Evolutionary conservation across 208 protist species (phyloP), one percentile per base, ranked within the genome.

Genomic region (Leishmania gerbilli): DNA sequence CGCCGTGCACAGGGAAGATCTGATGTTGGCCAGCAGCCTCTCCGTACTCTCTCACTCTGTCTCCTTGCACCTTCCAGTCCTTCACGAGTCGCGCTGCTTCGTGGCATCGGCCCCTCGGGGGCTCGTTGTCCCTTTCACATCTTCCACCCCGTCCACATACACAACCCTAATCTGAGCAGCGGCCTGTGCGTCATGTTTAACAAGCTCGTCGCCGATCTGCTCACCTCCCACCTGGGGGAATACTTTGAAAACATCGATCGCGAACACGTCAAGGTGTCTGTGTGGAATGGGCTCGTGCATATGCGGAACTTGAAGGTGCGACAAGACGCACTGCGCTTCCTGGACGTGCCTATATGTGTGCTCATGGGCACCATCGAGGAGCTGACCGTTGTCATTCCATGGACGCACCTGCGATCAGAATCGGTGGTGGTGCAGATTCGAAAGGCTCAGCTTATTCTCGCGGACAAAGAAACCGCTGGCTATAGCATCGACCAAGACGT

Each of bases 191-290:
- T 31, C 45, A 97, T 97, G 95, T 91, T 97, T 75, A 86, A 96
- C 74, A 95, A 95, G 68, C 80, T 96, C 71, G 90, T 96, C 1
- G 91, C 93, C 1, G 87, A 90, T 17, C 74, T 96, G 6, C 82
- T 97, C 68, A 93, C 95, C 1, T 89, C 86, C 19, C 91, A 96
- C 84, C 81, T 97, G 40, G 93, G 93, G 37, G 87, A 95, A 67
- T 96, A 97, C 87, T 91, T 97, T 81, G 88, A 93, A 47, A 94
- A 95, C 60, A 92, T 96, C 37, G 91, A 96, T 77, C 90, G 82
- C 31, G 87, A 97, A 60, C 93, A 96, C 58, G 89, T 97, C n/a
- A 93, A 92, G 71, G 91, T 97, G 42, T 96, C 92, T 0, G 71
- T 97, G 31, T 96, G 93, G 93, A 85, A 88, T 80, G 95, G 95